Evolutionary conservation across 352 stramenopile species (phyloP).

Genomic region (Phytophthora macrochlamydospora): DNA sequence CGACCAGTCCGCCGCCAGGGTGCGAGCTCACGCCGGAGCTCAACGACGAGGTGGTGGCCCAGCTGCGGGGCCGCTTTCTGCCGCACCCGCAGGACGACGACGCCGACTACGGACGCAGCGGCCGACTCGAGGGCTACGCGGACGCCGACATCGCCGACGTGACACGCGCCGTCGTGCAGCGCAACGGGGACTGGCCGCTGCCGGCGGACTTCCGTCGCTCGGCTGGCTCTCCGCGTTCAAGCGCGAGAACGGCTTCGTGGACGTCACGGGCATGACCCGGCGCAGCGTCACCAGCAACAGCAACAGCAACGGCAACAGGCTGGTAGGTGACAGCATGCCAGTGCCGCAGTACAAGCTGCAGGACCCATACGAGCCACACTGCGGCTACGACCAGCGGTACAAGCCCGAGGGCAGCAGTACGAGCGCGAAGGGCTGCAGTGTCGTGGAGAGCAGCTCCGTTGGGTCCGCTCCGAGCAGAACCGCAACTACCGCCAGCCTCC

Average conservation of each 20-base stretch:
- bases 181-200: conserved; percentile 43
- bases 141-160: conserved; percentile 62
- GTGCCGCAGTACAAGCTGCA: background rate
- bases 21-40: conserved; percentile 50
- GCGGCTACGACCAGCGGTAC: conserved; percentile 21
- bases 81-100: conserved; percentile 42
- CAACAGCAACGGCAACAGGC: conserved; percentile 8
- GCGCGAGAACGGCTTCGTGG: conserved; percentile 50
- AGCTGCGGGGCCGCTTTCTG: conserved; percentile 61
- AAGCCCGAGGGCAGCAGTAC: conserved; percentile 24
- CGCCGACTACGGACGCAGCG: conserved; percentile 1
- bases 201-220: conserved; percentile 45
- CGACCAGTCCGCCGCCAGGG: background rate
- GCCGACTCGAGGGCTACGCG: conserved; percentile 38
- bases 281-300: conserved; percentile 4
- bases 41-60: conserved; percentile 50
- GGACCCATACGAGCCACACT: background rate
- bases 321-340: too few species aligned
- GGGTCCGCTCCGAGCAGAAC: conserved; percentile 15
- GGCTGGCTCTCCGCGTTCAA: conserved; percentile 65
- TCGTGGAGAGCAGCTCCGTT: conserved; percentile 15
- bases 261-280: conserved; percentile 20
- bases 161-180: conserved; percentile 57
- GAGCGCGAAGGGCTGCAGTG: conserved; percentile 22
- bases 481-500: conserved; percentile 25